phyloP scores from a whole-genome alignment of 768 basidiomycete genomes.

The Xerocomus spinulosus region DNA sequence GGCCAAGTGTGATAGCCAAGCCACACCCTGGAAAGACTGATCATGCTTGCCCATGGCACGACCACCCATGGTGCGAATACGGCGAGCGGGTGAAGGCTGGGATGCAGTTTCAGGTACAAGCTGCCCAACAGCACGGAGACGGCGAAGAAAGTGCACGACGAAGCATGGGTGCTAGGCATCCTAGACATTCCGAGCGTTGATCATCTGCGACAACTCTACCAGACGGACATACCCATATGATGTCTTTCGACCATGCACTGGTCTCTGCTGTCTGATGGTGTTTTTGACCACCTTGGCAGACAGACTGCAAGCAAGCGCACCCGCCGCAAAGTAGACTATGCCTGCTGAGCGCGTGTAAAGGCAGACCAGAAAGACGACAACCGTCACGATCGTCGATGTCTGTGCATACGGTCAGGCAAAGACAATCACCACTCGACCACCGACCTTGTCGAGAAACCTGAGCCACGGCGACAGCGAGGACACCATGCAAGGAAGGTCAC shows the following conservation, averaged over 20 bases:
- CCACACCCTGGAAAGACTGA: slow-evolving; percentile 65
- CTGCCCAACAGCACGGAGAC: slow-evolving; percentile 57
- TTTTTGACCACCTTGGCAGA: slow-evolving; percentile 61
- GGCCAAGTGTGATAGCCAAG: slow-evolving; percentile 72
- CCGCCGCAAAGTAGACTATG: slow-evolving; percentile 53
- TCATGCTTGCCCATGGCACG: slow-evolving; percentile 50
- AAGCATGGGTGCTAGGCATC: slow-evolving; percentile 83
- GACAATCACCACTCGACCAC: not conserved
- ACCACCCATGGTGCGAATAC: slow-evolving; percentile 42
- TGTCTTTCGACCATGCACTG: slow-evolving; percentile 42
- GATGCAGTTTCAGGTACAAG: slow-evolving; percentile 54
- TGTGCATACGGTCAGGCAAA: slow-evolving; percentile 26
- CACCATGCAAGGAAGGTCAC: slow-evolving; percentile 6
- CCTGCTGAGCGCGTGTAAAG: slow-evolving; percentile 62
- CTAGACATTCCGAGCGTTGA: slow-evolving; percentile 33
- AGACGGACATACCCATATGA: slow-evolving; percentile 58
- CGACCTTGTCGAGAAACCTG: slow-evolving; percentile 31
- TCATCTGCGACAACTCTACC: not conserved
- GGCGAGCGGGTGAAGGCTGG: slow-evolving; percentile 39
- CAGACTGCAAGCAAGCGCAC: slow-evolving; percentile 51
- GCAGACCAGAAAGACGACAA: slow-evolving; percentile 44
- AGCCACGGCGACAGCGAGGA: slow-evolving; percentile 20
- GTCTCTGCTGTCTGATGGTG: slow-evolving; percentile 62
- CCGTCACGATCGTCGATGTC: slow-evolving; percentile 57
- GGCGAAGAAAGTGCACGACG: slow-evolving; percentile 60